A percentile compares a stretch with the other conserved stretches of the same genome.
phyloP scores from a whole-genome alignment of 176 grass and related monocot species.

The Rhynchospora tenuis region DNA sequence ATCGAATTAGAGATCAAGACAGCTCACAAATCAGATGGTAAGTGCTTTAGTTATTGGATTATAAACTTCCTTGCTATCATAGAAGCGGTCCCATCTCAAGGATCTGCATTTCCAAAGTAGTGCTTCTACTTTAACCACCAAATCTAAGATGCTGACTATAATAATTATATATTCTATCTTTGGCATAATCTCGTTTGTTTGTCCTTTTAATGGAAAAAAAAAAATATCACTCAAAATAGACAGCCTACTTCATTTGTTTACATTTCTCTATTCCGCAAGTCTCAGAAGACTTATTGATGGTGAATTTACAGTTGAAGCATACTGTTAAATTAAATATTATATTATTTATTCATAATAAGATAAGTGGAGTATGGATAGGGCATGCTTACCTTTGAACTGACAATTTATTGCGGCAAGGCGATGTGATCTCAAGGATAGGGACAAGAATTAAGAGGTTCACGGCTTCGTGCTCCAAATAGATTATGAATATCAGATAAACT shows the following conservation, averaged over 20 bases:
- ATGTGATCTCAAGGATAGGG: background rate
- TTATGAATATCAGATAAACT: background rate
- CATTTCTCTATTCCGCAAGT: background rate
- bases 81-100: background rate
- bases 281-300: background rate
- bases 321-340: background rate
- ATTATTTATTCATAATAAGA: background rate
- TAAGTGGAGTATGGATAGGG: conserved; percentile 12
- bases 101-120: background rate
- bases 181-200: background rate
- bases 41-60: background rate
- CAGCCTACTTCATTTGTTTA: background rate
- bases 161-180: background rate
- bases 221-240: background rate
- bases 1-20: background rate
- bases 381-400: conserved; percentile 8
- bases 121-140: conserved; percentile 17
- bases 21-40: background rate
- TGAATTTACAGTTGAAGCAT: background rate
- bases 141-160: background rate
- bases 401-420: background rate
- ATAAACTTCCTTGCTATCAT: background rate
- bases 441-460: background rate
- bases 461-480: background rate
- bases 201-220: background rate